Evolutionary conservation across 768 basidiomycete species (phyloP), one percentile per base, ranked within the genome.

Genomic region (Pleurotus giganteus): DNA sequence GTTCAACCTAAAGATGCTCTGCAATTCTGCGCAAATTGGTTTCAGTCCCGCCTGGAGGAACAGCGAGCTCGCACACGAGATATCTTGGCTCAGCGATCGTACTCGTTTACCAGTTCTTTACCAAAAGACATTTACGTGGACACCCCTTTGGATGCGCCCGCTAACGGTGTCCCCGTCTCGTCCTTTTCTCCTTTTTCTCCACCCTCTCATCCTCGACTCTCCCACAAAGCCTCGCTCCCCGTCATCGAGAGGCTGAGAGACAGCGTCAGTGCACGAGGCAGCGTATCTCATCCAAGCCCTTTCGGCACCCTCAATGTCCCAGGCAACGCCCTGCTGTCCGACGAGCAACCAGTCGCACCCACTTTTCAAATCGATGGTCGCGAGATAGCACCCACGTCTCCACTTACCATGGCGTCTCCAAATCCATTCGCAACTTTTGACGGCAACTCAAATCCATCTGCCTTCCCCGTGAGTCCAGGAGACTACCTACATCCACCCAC

Each of bases 1-100:
- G 91, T 84, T 3, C 91, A 94, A 68, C 94, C 96, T 19, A 85
- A 83, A 63, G 96, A 98, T 66, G 84, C 88, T 3, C 85, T 97
- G 43, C 96, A 98, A 71, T 94, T 89, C 70, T 91, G 89, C 64
- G 86, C 95, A 44, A 93, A 86, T 64, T 98, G 94, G 94, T 98
- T 98, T 72, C 90, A 94, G 67, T 79, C 81, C 58, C 83, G 91
- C 53, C 77, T 95, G 47, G 89, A 93, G 60, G 89, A 93, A 65
- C 93, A 95, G 65, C 80, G 93, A 54, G 78, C 82, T 41, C 81
- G 87, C 58, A 83, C 81, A 21, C 80, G 91, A 60, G 84, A 90
- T 73, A 69, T 80, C 29, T 78, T 88, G 24, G 68, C 81, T 1
- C 81, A 78, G 47, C 80, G 81, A 46, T 69, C 77, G 36, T 70